Evolutionary conservation across 192 early-diverging fungal genomes (phyloP), one percentile per base, ranked within the genome.

Genomic region (Backusella sp.): DNA sequence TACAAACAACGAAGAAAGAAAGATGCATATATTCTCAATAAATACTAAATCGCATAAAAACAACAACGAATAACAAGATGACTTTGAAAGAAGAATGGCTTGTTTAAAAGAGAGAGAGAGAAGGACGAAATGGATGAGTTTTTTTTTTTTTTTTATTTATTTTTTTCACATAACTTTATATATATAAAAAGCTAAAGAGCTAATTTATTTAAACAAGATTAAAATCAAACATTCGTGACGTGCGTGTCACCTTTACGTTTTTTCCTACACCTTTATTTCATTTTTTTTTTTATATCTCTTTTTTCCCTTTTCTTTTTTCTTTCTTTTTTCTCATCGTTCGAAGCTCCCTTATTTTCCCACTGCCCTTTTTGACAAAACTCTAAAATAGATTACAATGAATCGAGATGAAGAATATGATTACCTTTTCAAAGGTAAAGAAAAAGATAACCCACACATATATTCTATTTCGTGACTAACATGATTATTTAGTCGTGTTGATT

Each of bases 401-500:
- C 26, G 72, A 62, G 72, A 73, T 35, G 72, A 73, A 36, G 67
- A 68, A 68, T 68, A 73, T 37, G 72, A 73, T 28, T 73, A 73
- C 37, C 56, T 73, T 37, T 73, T 73, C 56, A 73, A 73, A 28
- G 72, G 72, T 73, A 39, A n/a, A 52, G 28, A 39, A n/a, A 39
- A n/a, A 71, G 42, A 28, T 44, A 71, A 46, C 11, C 14, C 14
- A 23, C 28, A 17, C 15, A 12, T 44, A 3, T 14, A 14, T 23
- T 44, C 14, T 14, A 14, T 23, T 28, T 65, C 15, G 28, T 15
- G 1, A 6, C 12, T 28, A 39, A 39, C 37, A 26, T 32, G 5
- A n/a, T 41, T 12, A 9, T 23, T 23, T 70, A 92, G 94, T 95
- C 84, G 94, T 96, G 66, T 87, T 96, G 72, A 96, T 96, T 87